Conservation (phyloP, 2,329 filamentous ascomycete species). For the Epicoccum sorghinum region DNA sequence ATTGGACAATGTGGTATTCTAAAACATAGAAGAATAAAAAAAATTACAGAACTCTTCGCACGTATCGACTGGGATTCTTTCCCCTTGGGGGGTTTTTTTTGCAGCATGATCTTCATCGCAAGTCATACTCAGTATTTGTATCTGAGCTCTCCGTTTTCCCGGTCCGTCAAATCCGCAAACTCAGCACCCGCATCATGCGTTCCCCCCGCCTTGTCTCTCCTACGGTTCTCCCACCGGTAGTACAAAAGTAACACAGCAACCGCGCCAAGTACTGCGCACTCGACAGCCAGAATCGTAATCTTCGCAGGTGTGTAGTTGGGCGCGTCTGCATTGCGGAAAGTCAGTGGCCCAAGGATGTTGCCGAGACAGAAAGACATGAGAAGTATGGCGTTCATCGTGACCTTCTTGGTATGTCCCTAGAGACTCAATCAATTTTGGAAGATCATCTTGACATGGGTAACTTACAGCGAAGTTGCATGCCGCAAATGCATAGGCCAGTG, state of each 20-base stretch:
- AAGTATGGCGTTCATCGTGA: slow-evolving; percentile 60
- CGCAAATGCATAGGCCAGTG: slow-evolving; percentile 48
- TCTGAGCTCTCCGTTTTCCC: slow-evolving; percentile 36
- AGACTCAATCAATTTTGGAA: not conserved
- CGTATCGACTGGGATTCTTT: too few species aligned
- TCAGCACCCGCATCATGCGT: slow-evolving; percentile 34
- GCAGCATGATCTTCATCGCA: too few species aligned
- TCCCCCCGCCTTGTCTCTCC: slow-evolving; percentile 25
- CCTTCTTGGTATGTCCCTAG: slow-evolving; percentile 51
- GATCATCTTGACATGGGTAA: not conserved
- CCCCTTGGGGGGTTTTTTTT: too few species aligned
- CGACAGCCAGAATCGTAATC: slow-evolving; percentile 44
- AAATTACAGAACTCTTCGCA: too few species aligned
- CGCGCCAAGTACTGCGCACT: slow-evolving; percentile 40
- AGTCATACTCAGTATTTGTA: slow-evolving; percentile 13
- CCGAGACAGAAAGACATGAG: slow-evolving; percentile 52
- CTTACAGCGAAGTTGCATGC: slow-evolving; percentile 52
- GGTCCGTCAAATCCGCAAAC: slow-evolving; percentile 47
- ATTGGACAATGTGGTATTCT: too few species aligned
- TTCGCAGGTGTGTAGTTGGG: slow-evolving; percentile 53
- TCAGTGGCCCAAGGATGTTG: slow-evolving; percentile 52
- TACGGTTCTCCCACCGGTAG: slow-evolving; percentile 39
- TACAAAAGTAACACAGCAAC: slow-evolving; percentile 46
- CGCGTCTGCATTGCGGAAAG: slow-evolving; percentile 47
- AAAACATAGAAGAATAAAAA: too few species aligned